Conservation (phyloP, 2,329 filamentous ascomycete species). For the Alternaria sp. region DNA sequence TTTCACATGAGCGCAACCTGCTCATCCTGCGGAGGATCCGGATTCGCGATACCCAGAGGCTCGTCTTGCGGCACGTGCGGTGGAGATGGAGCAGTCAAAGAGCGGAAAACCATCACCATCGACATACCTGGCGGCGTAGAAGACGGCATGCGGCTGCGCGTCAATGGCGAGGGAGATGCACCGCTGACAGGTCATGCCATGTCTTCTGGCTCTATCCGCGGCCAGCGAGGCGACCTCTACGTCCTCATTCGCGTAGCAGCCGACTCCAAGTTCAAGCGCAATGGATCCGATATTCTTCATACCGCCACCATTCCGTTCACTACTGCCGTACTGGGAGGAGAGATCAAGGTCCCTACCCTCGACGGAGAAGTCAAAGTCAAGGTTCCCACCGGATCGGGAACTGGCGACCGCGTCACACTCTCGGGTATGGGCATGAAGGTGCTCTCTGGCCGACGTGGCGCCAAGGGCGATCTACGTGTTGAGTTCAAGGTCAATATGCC, state of each 20-base stretch:
- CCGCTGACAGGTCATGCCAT: slow-evolving; percentile 76
- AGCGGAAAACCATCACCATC: slow-evolving; percentile 82
- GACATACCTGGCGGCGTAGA: slow-evolving; percentile 96
- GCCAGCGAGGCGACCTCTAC: slow-evolving; percentile 86
- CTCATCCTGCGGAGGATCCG: slow-evolving; percentile 78
- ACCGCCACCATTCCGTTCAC: slow-evolving; percentile 91
- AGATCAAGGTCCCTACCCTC: slow-evolving; percentile 87
- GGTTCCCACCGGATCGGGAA: slow-evolving; percentile 88
- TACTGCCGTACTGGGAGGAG: slow-evolving; percentile 89
- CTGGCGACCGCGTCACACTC: slow-evolving; percentile 89
- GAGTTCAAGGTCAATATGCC: slow-evolving; percentile 97
- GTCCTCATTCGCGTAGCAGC: slow-evolving; percentile 89
- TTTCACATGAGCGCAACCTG: slow-evolving; percentile 98
- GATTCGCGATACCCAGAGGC: slow-evolving; percentile 77
- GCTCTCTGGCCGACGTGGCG: slow-evolving; percentile 66
- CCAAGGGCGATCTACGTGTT: slow-evolving; percentile 83
- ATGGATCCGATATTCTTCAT: slow-evolving; percentile 89
- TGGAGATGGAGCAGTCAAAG: slow-evolving; percentile 84
- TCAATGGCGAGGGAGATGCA: slow-evolving; percentile 87
- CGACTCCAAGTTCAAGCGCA: slow-evolving; percentile 87
- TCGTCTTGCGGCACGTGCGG: slow-evolving; percentile 81
- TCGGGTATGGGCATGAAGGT: slow-evolving; percentile 94
- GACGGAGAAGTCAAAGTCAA: slow-evolving; percentile 91
- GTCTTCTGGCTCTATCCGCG: slow-evolving; percentile 66
- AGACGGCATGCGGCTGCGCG: slow-evolving; percentile 89